Evolutionary conservation across 331 rosid species (phyloP).

Genomic region (Erythrophleum ivorense): DNA sequence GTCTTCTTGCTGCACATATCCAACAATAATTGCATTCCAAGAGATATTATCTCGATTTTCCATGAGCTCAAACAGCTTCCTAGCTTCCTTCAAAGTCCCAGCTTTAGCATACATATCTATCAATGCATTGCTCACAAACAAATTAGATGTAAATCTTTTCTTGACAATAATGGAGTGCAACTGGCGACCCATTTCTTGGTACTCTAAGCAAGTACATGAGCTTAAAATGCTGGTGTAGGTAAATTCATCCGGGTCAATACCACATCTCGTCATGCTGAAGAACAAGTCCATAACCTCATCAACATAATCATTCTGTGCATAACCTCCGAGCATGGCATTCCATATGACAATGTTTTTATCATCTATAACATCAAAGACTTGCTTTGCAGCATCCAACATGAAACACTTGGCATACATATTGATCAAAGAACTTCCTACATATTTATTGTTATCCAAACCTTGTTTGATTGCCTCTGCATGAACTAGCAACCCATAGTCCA

Average conservation of each 20-base stretch:
- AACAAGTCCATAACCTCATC: constrained; percentile 62
- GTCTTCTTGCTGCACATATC: constrained; percentile 75
- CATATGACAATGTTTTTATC: constrained; percentile 71
- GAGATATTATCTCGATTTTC: constrained; percentile 69
- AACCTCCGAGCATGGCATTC: constrained; percentile 87
- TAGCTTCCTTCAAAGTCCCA: constrained; percentile 69
- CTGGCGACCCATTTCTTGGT: constrained; percentile 61
- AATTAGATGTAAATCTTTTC: constrained; percentile 60
- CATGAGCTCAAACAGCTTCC: constrained; percentile 84
- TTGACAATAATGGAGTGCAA: constrained; percentile 73
- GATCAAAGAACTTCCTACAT: constrained; percentile 87
- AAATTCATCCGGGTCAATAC: constrained; percentile 72
- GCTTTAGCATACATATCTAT: constrained; percentile 92
- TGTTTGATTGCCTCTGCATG: constrained; percentile 77
- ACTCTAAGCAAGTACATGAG: constrained; percentile 66
- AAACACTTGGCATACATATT: constrained; percentile 86
- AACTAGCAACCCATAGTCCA: constrained; percentile 65
- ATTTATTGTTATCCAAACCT: constrained; percentile 73
- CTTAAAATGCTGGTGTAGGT: constrained; percentile 83
- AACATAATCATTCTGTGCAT: constrained; percentile 63
- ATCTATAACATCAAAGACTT: constrained; percentile 56
- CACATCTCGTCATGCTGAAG: constrained; percentile 56
- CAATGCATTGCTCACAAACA: constrained; percentile 79
- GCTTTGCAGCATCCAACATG: constrained; percentile 58
- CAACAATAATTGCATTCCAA: constrained; percentile 94